These are phyloP conservation scores for Paecilomyces fulvus DNA, from an alignment of 2,329 filamentous ascomycete genomes.

Conservation along the genomic window DNA sequence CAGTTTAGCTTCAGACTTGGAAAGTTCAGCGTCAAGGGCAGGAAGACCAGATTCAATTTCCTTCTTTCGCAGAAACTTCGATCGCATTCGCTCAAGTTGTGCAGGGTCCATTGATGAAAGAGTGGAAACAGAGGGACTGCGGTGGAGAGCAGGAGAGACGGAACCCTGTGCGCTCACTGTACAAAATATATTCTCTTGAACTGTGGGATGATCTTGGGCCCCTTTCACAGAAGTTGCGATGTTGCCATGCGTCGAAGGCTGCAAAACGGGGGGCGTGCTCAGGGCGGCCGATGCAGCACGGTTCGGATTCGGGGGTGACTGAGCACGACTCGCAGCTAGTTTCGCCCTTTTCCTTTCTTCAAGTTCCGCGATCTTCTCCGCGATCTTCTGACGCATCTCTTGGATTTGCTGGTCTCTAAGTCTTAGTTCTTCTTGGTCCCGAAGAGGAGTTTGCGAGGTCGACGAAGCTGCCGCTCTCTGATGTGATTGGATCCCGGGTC, in stretches of 20 bases:
- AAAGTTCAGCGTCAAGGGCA: slow-evolving; percentile 38
- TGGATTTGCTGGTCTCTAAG: slow-evolving; percentile 42
- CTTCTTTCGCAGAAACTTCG: slow-evolving; percentile 35
- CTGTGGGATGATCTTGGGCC: neutral
- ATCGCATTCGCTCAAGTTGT: slow-evolving; percentile 23
- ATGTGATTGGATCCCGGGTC: slow-evolving; percentile 34
- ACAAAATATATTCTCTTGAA: neutral
- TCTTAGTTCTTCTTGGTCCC: slow-evolving; percentile 37
- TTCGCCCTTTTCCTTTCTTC: slow-evolving; percentile 38
- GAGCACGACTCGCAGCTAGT: slow-evolving; percentile 25
- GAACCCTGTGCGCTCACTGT: neutral
- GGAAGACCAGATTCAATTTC: slow-evolving; percentile 43
- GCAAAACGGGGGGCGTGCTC: slow-evolving; percentile 5
- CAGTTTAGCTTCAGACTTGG: slow-evolving; percentile 26
- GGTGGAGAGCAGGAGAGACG: slow-evolving; percentile 3
- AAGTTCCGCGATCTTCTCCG: slow-evolving; percentile 44
- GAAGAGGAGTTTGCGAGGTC: slow-evolving; percentile 29
- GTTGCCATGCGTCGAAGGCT: neutral
- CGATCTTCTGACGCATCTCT: slow-evolving; percentile 41
- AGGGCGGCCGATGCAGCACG: slow-evolving; percentile 12
- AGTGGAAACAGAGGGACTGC: slow-evolving; percentile 11
- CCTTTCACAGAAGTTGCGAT: neutral
- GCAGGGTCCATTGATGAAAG: slow-evolving; percentile 13
- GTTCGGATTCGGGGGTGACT: slow-evolving; percentile 24
- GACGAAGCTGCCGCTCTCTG: slow-evolving; percentile 26